A percentile compares a stretch with the other conserved stretches of the same genome.
These are phyloP conservation scores for Discostella pseudostelligera DNA, from an alignment of 108 stramenopile genomes.

Conservation along the genomic window DNA sequence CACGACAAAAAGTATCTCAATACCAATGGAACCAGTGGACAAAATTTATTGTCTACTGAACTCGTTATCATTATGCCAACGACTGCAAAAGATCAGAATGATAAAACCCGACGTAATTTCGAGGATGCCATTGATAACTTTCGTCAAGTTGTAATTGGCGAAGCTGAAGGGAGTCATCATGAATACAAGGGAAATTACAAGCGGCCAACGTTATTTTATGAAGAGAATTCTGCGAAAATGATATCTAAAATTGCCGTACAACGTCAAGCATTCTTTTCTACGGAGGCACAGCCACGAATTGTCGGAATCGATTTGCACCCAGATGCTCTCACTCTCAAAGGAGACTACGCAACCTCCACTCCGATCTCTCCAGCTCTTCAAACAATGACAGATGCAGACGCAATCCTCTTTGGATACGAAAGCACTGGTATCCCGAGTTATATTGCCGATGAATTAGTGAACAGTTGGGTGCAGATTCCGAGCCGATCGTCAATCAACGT, in stretches of 20 bases:
- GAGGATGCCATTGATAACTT: slow-evolving; percentile 40
- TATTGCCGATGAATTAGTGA: slow-evolving; percentile 12
- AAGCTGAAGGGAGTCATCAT: not conserved
- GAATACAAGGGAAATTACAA: not conserved
- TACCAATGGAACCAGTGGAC: not conserved
- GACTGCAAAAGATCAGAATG: not conserved
- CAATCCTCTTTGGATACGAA: slow-evolving; percentile 46
- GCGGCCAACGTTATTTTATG: slow-evolving; percentile 28
- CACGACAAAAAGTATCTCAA: not conserved
- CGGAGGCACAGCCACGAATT: not conserved
- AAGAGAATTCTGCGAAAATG: slow-evolving; percentile 13
- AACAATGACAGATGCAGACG: slow-evolving; percentile 17
- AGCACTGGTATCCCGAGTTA: slow-evolving; percentile 41
- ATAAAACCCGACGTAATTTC: slow-evolving; percentile 10
- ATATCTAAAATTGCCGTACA: slow-evolving; percentile 6
- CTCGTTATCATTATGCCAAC: slow-evolving; percentile 13
- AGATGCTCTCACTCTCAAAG: slow-evolving; percentile 36
- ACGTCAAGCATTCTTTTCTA: not conserved
- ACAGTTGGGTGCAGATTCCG: slow-evolving; percentile 42
- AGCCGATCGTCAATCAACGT: slow-evolving; percentile 47
- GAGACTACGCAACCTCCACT: slow-evolving; percentile 7
- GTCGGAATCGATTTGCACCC: slow-evolving; percentile 46
- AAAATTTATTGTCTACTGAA: not conserved
- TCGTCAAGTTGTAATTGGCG: slow-evolving; percentile 15
- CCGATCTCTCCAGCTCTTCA: slow-evolving; percentile 12